Evolutionary conservation across 192 early-diverging fungal species (phyloP).

Genomic region (Coemansia sp.): DNA sequence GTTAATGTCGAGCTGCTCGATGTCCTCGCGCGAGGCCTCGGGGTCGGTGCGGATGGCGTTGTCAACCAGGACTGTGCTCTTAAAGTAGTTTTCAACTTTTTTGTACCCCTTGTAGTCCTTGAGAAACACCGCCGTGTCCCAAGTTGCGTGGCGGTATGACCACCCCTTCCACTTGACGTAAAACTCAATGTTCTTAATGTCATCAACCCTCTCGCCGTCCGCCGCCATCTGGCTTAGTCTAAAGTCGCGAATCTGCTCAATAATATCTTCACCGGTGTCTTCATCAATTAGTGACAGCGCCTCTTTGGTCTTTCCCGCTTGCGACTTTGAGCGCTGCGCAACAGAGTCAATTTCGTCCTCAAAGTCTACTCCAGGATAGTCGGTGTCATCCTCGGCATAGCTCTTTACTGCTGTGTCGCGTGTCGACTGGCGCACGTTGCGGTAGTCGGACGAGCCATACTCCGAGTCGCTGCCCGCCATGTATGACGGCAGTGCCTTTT

Average conservation of each 20-base stretch:
- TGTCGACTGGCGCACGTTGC: conserved; percentile 37
- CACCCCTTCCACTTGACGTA: conserved; percentile 92
- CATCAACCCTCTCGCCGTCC: conserved; percentile 19
- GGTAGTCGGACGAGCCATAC: conserved; percentile 45
- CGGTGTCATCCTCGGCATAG: conserved; percentile 49
- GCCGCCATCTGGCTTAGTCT: conserved; percentile 20
- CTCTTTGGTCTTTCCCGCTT: conserved; percentile 15
- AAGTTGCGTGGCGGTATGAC: conserved; percentile 88
- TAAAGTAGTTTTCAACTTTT: conserved; percentile 84
- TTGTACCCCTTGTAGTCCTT: conserved; percentile 75
- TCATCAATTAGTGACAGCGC: conserved; percentile 40
- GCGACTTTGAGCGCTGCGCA: conserved; percentile 8
- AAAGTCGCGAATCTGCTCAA: conserved; percentile 52
- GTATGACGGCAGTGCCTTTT: conserved; percentile 30
- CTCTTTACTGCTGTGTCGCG: conserved; percentile 37
- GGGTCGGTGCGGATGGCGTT: conserved; percentile 57
- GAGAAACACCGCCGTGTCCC: conserved; percentile 71
- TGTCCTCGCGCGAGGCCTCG: conserved; percentile 75
- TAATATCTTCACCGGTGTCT: conserved; percentile 33
- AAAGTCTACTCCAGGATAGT: conserved; percentile 37
- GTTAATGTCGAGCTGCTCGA: conserved; percentile 83
- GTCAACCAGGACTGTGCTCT: conserved; percentile 61
- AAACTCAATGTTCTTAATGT: conserved; percentile 65
- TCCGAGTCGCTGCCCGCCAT: conserved; percentile 49
- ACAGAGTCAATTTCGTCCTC: conserved; percentile 33